Percentiles rank a stretch among this genome's conserved stretches.
Evolutionary conservation across 225 moss, liverwort and hornwort genomes (phyloP).

Genomic region (Ulota crispa): DNA sequence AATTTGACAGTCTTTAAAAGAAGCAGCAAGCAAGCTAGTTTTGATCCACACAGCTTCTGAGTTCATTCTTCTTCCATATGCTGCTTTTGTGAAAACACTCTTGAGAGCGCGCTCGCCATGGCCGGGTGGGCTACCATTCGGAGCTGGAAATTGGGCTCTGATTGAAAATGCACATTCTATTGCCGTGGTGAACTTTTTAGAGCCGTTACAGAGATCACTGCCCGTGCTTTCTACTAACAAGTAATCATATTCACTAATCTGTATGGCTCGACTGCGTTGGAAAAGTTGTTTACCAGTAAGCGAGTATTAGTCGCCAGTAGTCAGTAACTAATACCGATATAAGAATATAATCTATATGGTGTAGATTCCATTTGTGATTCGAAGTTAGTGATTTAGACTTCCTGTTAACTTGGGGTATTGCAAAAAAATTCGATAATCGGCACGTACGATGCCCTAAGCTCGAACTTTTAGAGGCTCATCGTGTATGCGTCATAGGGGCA

Average conservation of each 20-base stretch:
- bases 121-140: not conserved
- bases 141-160: not conserved
- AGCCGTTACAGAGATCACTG: not conserved
- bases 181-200: not conserved
- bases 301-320: not conserved
- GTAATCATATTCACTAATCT: not conserved
- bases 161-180: not conserved
- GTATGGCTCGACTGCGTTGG: not conserved
- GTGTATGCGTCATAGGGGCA: not conserved
- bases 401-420: not conserved
- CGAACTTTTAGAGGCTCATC: not conserved
- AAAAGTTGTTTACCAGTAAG: not conserved
- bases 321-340: not conserved
- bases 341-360: not conserved
- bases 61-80: not conserved
- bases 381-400: not conserved
- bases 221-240: not conserved
- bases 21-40: not conserved
- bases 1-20: not conserved
- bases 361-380: not conserved
- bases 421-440: not conserved
- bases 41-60: not conserved
- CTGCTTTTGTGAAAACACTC: not conserved
- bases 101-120: not conserved
- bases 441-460: not conserved